Evolutionary conservation across 2,329 filamentous ascomycete genomes (phyloP), one percentile per base, ranked within the genome.

Genomic region (Sarocladium brachiariae): DNA sequence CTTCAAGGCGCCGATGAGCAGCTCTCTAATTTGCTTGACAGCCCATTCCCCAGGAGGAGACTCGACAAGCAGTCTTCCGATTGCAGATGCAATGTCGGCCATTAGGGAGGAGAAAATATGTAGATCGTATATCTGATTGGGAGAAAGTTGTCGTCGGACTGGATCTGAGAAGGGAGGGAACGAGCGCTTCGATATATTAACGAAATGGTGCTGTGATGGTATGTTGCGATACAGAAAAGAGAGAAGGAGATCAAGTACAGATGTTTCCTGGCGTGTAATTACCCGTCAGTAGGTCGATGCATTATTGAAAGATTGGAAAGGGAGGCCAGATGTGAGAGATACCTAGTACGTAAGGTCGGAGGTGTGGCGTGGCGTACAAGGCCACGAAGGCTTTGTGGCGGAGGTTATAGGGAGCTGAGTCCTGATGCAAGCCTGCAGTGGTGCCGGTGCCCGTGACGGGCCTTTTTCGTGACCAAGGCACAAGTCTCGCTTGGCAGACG

Each of bases 31-130:
- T 60, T 85, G 82, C 53, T 81, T 82, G 53, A 95, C 75, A n/a
- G 79, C 81, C 85, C 89, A 96, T 80, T 96, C 90, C 59, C 89
- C 84, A 1, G 93, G 93, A 13, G 93, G 93, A 38, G 91, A 96
- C 57, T 87, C 85, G 55, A 91, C 72, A 52, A 96, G 74, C 86
- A 93, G 95, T 60, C 74, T 74, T 58, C 73, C 60, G 68, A 75
- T 51, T 65, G 76, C 51, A 67, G 70, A 67, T 70, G 77, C 59
- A 69, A 73, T 63, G 55, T 79, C 76, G 47, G 77, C 75, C 78
- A 81, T 82, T 31, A 34, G 30, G 23, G n/a, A 16, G 43, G 30
- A 55, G 27, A 48, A 47, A 31, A 27, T 39, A 41, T 23, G 39
- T 43, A 9, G 39, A 43, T 43, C 23, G 8, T 27, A 16, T 19